Conservation (phyloP, 257 asterid species). For the Mentha longifolia region DNA sequence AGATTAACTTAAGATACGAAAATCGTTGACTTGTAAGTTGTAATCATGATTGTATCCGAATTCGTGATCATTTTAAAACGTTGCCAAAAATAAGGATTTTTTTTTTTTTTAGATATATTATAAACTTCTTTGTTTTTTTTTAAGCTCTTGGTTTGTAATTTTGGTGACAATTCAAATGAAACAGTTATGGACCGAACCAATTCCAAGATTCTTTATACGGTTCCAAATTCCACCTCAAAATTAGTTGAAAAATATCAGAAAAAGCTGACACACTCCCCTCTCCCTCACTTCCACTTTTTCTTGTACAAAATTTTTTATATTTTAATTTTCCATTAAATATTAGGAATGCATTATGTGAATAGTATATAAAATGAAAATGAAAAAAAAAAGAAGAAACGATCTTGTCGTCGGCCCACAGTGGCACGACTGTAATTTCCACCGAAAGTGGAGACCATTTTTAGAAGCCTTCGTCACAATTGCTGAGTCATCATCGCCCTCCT, state of each 20-base stretch:
- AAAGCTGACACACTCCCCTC: slow-evolving; percentile 40
- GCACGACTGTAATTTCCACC: slow-evolving; percentile 55
- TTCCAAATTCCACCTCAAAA: slow-evolving; percentile 40
- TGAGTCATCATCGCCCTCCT: slow-evolving; percentile 34
- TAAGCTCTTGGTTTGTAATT: too few species aligned
- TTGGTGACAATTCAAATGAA: neutral
- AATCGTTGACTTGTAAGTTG: slow-evolving; percentile 39
- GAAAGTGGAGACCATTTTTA: slow-evolving; percentile 43
- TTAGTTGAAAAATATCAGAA: slow-evolving; percentile 35
- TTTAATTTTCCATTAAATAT: neutral
- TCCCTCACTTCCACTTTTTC: neutral
- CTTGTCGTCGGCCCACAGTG: slow-evolving; percentile 39
- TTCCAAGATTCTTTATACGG: slow-evolving; percentile 52
- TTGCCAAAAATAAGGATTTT: neutral
- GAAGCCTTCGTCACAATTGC: neutral
- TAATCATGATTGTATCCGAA: slow-evolving; percentile 24
- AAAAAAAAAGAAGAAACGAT: neutral
- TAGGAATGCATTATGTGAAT: too few species aligned
- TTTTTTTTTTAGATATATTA: too few species aligned
- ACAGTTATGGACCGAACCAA: slow-evolving; percentile 43
- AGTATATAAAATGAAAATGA: too few species aligned
- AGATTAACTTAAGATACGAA: neutral
- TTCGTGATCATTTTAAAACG: neutral
- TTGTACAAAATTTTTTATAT: too few species aligned
- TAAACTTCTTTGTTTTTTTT: too few species aligned